Evolutionary conservation across 352 stramenopile species (phyloP).

Genomic region (Nothophytophthora sp.): DNA sequence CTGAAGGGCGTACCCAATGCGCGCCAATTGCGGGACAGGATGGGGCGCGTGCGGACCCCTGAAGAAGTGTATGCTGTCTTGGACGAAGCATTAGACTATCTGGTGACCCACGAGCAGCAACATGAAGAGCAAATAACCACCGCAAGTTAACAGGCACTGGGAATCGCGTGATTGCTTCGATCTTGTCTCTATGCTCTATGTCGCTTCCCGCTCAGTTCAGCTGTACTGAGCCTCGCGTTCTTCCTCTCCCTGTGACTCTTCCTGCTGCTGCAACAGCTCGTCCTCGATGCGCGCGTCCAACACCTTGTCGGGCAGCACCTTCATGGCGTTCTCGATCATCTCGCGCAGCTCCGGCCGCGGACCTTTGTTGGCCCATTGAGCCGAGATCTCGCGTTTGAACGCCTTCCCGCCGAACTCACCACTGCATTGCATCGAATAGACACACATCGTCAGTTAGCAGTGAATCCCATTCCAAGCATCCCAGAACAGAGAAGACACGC

Average conservation of each 20-base stretch:
- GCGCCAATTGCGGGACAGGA: constrained; percentile 61
- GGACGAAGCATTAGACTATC: constrained; percentile 45
- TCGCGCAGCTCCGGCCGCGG: constrained; percentile 64
- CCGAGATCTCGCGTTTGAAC: constrained; percentile 78
- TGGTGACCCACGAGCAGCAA: constrained; percentile 27
- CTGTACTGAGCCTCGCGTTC: constrained; percentile 10
- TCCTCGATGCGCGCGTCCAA: constrained; percentile 72
- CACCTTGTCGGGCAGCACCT: constrained; percentile 67
- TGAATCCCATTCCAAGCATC: not conserved
- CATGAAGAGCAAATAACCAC: constrained; percentile 10
- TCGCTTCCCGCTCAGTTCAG: constrained; percentile 5
- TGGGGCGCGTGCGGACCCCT: constrained; percentile 41
- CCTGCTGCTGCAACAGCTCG: constrained; percentile 34
- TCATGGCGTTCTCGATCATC: constrained; percentile 74
- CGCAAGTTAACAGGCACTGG: too few species aligned
- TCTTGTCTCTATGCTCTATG: constrained; percentile 21
- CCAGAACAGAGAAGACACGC: constrained; percentile 12
- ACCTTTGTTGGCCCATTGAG: constrained; percentile 67
- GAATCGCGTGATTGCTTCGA: too few species aligned
- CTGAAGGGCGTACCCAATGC: constrained; percentile 75
- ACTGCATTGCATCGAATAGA: constrained; percentile 25
- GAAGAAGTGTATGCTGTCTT: constrained; percentile 63
- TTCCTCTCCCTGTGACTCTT: not conserved
- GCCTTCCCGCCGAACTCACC: constrained; percentile 78
- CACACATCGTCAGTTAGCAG: not conserved